A percentile compares a stretch with the other conserved stretches of the same genome.
Evolutionary conservation across 2,329 filamentous ascomycete genomes (phyloP).

Genomic region (Dothideomycetes sp.): DNA sequence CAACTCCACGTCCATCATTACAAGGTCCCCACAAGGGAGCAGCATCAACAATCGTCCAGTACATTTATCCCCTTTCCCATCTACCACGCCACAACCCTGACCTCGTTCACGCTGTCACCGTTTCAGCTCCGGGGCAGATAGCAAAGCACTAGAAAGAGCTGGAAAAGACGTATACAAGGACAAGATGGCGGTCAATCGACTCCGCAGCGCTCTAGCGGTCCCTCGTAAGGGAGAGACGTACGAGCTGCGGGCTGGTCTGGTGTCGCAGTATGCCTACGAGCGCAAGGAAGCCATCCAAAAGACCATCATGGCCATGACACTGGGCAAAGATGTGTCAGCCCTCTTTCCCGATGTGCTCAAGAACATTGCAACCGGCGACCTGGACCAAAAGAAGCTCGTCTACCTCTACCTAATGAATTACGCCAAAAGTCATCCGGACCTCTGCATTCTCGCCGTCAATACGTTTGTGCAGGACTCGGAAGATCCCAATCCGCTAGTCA

Average conservation of each 20-base stretch:
- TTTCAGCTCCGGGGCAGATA: neutral
- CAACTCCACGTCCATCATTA: too few species aligned
- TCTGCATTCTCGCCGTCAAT: slow-evolving; percentile 97
- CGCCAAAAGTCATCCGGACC: slow-evolving; percentile 95
- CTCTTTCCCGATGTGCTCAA: slow-evolving; percentile 96
- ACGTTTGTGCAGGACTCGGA: slow-evolving; percentile 99
- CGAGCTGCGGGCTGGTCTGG: slow-evolving; percentile 87
- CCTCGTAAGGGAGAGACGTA: slow-evolving; percentile 97
- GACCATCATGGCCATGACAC: slow-evolving; percentile 99
- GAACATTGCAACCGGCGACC: slow-evolving; percentile 89
- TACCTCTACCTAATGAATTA: slow-evolving; percentile 99
- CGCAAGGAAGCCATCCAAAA: slow-evolving; percentile 98
- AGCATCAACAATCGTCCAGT: slow-evolving; percentile 11
- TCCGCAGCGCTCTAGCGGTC: slow-evolving; percentile 84
- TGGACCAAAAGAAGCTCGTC: slow-evolving; percentile 99
- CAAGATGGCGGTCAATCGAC: slow-evolving; percentile 87
- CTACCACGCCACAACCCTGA: neutral
- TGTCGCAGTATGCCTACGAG: slow-evolving; percentile 98
- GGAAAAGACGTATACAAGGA: slow-evolving; percentile 1
- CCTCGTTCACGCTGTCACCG: neutral
- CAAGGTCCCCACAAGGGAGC: too few species aligned
- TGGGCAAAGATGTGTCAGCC: slow-evolving; percentile 96
- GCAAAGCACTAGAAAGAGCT: neutral
- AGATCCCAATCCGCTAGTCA: slow-evolving; percentile 91
- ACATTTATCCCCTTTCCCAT: slow-evolving; percentile 1